Percentiles rank a stretch among this genome's conserved stretches.
Conservation (phyloP, 2,329 filamentous ascomycete genomes). For the Keithomyces neogunnii region DNA sequence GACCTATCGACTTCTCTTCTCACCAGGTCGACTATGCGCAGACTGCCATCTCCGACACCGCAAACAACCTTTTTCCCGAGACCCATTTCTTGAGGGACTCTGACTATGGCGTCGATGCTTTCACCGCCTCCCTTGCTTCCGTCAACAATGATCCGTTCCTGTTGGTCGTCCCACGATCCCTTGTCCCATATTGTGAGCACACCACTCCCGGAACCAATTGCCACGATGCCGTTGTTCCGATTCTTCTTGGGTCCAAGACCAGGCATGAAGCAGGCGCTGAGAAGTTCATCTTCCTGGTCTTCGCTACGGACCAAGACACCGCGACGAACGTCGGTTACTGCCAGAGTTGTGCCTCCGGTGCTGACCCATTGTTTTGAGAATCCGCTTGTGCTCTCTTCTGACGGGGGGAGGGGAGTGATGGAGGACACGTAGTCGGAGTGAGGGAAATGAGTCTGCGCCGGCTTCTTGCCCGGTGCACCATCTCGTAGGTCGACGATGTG, state of each 20-base stretch:
- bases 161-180: constrained; percentile 90
- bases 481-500: constrained; percentile 81
- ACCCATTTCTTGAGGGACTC: constrained; percentile 62
- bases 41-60: constrained; percentile 70
- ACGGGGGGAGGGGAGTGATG: constrained; percentile 72
- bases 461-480: constrained; percentile 48
- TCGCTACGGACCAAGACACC: constrained; percentile 85
- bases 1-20: constrained; percentile 63
- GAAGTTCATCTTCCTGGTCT: constrained; percentile 87
- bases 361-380: constrained; percentile 93
- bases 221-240: constrained; percentile 63
- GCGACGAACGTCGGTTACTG: constrained; percentile 78
- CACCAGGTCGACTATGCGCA: constrained; percentile 70
- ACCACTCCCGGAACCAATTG: constrained; percentile 68
- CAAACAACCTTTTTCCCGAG: constrained; percentile 68
- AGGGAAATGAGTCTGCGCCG: constrained; percentile 72
- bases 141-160: constrained; percentile 77
- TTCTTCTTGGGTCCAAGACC: constrained; percentile 62
- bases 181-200: constrained; percentile 90
- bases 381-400: constrained; percentile 73
- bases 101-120: constrained; percentile 68
- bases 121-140: constrained; percentile 56
- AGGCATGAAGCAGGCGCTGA: constrained; percentile 71
- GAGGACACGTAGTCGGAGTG: constrained; percentile 92
- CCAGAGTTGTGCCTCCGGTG: constrained; percentile 83